Evolutionary conservation across 2,329 filamentous ascomycete genomes (phyloP).

Genomic region (Cordyceps javanica): DNA sequence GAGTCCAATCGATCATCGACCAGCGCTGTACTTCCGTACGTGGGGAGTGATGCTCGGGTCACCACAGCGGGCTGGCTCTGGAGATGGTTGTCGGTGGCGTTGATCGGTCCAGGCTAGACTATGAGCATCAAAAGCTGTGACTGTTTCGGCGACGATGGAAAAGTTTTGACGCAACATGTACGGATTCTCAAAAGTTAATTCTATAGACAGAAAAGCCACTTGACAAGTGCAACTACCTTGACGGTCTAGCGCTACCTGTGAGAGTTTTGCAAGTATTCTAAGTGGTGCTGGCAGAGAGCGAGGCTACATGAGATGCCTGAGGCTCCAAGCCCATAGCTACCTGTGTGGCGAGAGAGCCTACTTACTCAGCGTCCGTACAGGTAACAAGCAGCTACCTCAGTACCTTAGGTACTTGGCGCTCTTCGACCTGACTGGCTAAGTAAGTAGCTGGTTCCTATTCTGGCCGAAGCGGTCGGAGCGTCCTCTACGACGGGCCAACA

Average conservation of each 20-base stretch:
- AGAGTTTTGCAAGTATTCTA: neutral
- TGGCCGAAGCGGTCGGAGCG: neutral
- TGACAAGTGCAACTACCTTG: neutral
- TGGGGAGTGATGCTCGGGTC: neutral
- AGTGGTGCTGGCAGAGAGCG: no score
- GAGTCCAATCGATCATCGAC: neutral
- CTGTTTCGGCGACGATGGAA: neutral
- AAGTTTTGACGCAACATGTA: neutral
- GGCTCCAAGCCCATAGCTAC: neutral
- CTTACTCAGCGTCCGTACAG: no score
- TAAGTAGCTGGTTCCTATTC: conserved; percentile 1
- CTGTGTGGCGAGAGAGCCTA: no score
- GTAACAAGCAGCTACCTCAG: neutral
- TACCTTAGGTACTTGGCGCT: no score
- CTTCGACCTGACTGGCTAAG: no score
- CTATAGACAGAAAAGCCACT: neutral
- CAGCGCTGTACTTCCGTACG: neutral
- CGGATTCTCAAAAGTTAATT: neutral
- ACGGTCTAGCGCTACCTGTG: neutral
- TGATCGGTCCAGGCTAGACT: neutral
- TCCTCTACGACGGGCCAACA: neutral
- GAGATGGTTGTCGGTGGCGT: neutral
- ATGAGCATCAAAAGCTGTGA: neutral
- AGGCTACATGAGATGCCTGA: neutral
- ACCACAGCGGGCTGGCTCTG: neutral